Base-by-base conservation (phyloP, 192 early-diverging fungal species). In the Gonapodya prolifera region DNA sequence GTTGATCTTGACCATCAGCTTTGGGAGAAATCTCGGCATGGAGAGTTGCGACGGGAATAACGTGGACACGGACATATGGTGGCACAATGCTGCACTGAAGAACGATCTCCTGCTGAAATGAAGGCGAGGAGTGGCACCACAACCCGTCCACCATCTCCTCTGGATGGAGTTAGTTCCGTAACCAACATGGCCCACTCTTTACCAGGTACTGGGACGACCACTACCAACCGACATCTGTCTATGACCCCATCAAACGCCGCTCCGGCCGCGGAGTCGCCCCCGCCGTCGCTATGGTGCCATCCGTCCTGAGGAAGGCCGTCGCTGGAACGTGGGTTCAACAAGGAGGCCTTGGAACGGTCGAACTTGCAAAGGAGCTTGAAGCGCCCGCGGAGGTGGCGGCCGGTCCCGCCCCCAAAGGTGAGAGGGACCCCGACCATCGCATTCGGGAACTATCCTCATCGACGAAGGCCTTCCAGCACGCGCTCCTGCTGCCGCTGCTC, bases 191-290 rank as follows among this genome's bases (percentile, higher is more conserved):
- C 33, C 0, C 30, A 69, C 77, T 35, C 75, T 35, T 2, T 61
- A 29, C 23, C 75, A 90, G 90, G 77, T 95, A 88, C 83, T 96
- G 95, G 96, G 95, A 99, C 81, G 85, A 86, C 32, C 92, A 94
- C 82, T 94, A 86, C 82, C 45, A 61, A 61, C 45, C 45, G 23
- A 61, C 8, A 8, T 61, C 45, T 23, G 8, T 23, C 23, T 61
- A 61, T 61, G 45, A 61, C 45, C 45, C 45, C 8, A 23, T 61
- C 45, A 61, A 61, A 61, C 45, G 45, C 23, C 45, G 45, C 45
- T 61, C 45, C 8, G 45, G 45, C 45, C 45, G 45, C 23, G 8
- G 8, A 16, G 45, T 61, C 45, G 45, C 45, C 8, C 45, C 45
- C 8, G 45, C 45, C 23, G 45, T 61, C 8, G 45, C 45, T 23